Evolutionary conservation across 2,329 filamentous ascomycete species (phyloP).

Genomic region (Phialophora expanda): DNA sequence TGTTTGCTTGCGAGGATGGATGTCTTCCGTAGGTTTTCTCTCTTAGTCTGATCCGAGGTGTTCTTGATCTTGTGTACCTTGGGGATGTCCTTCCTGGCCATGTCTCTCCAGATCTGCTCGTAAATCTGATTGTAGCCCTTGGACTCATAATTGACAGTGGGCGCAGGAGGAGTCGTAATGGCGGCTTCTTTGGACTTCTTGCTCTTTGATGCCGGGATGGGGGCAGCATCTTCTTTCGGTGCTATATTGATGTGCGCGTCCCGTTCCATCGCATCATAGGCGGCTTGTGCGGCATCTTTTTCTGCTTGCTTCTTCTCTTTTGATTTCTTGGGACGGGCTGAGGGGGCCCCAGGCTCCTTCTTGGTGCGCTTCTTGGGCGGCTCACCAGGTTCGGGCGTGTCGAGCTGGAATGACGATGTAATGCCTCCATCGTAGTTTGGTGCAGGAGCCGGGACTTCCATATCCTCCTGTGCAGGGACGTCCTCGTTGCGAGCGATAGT

Average conservation of each 20-base stretch:
- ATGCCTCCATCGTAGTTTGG: slow-evolving; percentile 83
- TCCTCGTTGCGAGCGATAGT: slow-evolving; percentile 87
- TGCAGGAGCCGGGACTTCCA: slow-evolving; percentile 74
- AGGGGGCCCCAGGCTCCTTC: slow-evolving; percentile 52
- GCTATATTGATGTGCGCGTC: slow-evolving; percentile 57
- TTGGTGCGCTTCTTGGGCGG: slow-evolving; percentile 61
- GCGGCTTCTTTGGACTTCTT: slow-evolving; percentile 49
- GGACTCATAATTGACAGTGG: slow-evolving; percentile 74
- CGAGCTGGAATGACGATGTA: slow-evolving; percentile 81
- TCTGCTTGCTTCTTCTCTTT: slow-evolving; percentile 73
- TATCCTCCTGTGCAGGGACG: slow-evolving; percentile 69
- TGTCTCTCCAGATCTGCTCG: slow-evolving; percentile 94
- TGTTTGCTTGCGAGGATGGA: slow-evolving; percentile 96
- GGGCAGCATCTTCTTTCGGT: slow-evolving; percentile 61
- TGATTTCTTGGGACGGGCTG: slow-evolving; percentile 81
- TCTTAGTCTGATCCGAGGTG: slow-evolving; percentile 82
- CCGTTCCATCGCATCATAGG: slow-evolving; percentile 70
- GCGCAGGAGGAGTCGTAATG: slow-evolving; percentile 50
- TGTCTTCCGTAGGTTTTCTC: slow-evolving; percentile 97
- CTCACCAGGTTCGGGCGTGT: slow-evolving; percentile 57
- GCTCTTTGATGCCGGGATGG: slow-evolving; percentile 52
- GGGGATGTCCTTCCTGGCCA: slow-evolving; percentile 89
- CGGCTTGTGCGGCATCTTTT: slow-evolving; percentile 80
- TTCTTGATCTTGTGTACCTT: slow-evolving; percentile 90
- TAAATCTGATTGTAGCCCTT: slow-evolving; percentile 97